Evolutionary conservation across 768 basidiomycete genomes (phyloP).

Genomic region (Suillus bovinus): DNA sequence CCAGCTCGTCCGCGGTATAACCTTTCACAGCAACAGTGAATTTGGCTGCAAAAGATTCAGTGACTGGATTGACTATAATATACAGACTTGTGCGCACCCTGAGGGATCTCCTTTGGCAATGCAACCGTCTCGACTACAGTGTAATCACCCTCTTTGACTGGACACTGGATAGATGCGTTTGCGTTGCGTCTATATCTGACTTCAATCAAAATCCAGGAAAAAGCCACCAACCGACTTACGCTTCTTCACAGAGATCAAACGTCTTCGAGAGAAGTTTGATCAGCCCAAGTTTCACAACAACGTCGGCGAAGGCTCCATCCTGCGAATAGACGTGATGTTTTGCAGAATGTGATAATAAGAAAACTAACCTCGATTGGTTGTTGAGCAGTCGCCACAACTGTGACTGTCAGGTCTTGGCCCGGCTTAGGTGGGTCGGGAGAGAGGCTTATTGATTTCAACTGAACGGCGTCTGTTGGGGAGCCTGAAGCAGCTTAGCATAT

Average conservation of each 20-base stretch:
- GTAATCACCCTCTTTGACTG: slow-evolving; percentile 72
- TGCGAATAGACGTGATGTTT: slow-evolving; percentile 32
- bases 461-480: slow-evolving; percentile 42
- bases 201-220: slow-evolving; percentile 6
- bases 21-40: slow-evolving; percentile 72
- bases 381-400: slow-evolving; percentile 60
- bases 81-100: slow-evolving; percentile 42
- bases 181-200: slow-evolving; percentile 58
- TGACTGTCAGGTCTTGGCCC: slow-evolving; percentile 87
- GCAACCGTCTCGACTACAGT: slow-evolving; percentile 79
- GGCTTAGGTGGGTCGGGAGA: slow-evolving; percentile 89
- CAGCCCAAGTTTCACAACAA: slow-evolving; percentile 89
- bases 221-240: slow-evolving; percentile 54
- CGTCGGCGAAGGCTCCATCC: slow-evolving; percentile 92
- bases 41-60: slow-evolving; percentile 59
- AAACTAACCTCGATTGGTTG: slow-evolving; percentile 63
- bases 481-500: slow-evolving; percentile 39
- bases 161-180: slow-evolving; percentile 80
- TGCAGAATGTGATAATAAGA: not conserved
- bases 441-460: slow-evolving; percentile 70
- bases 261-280: slow-evolving; percentile 82
- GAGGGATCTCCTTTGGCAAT: slow-evolving; percentile 90
- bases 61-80: not conserved
- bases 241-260: slow-evolving; percentile 93
- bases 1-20: slow-evolving; percentile 70